Conservation (phyloP, 139 green algal species). For the Nannochloris sp. region DNA sequence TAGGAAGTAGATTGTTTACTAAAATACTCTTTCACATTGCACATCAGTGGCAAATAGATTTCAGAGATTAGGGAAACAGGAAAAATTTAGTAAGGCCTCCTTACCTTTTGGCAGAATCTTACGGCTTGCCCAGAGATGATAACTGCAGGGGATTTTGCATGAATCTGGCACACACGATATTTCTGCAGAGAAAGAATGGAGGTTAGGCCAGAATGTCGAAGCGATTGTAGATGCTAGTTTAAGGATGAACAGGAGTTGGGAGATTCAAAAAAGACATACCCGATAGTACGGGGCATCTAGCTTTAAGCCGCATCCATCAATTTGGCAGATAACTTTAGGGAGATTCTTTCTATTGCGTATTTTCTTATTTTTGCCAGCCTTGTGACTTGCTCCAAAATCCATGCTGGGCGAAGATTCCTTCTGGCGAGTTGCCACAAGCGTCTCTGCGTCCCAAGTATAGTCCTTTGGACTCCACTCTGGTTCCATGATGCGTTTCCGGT, state of each 20-base stretch:
- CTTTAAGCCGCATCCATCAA: background rate
- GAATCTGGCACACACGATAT: background rate
- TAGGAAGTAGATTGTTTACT: background rate
- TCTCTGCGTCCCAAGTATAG: too few relatives aligned
- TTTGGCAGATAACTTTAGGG: background rate
- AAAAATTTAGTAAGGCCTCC: background rate
- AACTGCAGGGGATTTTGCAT: conserved; percentile 1
- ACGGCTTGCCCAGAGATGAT: background rate
- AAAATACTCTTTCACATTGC: too few relatives aligned
- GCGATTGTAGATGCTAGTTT: too few relatives aligned
- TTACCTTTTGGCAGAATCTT: conserved; percentile 11
- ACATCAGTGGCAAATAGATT: background rate
- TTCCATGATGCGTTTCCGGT: too few relatives aligned
- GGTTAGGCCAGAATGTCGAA: too few relatives aligned
- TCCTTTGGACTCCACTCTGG: too few relatives aligned
- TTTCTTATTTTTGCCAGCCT: background rate
- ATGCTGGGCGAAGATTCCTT: background rate
- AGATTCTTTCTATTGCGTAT: background rate
- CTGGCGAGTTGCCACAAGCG: too few relatives aligned
- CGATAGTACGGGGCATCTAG: background rate
- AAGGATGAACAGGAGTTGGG: too few relatives aligned
- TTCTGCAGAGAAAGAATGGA: conserved; percentile 2
- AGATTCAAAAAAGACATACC: background rate
- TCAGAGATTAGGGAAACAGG: background rate
- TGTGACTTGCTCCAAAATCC: background rate